Evolutionary conservation across 805 yeast genomes (phyloP), one percentile per base, ranked within the genome.

Genomic region (Scheffersomyces spartinae): DNA sequence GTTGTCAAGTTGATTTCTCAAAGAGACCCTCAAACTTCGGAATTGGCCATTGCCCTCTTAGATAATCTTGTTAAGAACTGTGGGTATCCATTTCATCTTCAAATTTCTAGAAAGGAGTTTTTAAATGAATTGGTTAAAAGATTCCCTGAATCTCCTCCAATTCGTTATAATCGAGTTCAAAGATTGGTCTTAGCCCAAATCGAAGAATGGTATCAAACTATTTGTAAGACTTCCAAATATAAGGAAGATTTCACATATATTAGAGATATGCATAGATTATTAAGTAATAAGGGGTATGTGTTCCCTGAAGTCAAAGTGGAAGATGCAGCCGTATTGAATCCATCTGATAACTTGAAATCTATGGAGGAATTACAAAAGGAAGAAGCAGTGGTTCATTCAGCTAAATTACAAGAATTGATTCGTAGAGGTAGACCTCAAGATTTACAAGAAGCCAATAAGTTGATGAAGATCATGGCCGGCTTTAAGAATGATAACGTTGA

Each of bases 401-500:
- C 98, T 10, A 91, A 91, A 55, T 68, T 91, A 36, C 98, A 91
- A 55, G 98, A 91, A 52, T 66, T 91, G 34, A 81, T 91, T 34
- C 75, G 97, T 55, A 70, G 96, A 42, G 98, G 97, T 21, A 79
- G 82, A 49, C 97, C 98, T 5, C 81, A 77, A 35, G 99, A 91
- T 55, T 68, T 91, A 45, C 82, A 78, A 41, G 98, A 91, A 52
- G 99, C 99, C 22, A 91, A 91, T 52, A 83, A 81, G 40, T 67
- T 91, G 51, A 91, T 91, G 98, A 85, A 88, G 49, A 74, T 91
- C 39, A 85, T 91, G 95, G 94, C 97, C 4, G 99, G 99, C 5
- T 91, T 84, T 61, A 81, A 81, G 49, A 84, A 81, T 42, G 95
- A 85, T 47, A 71, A 74, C 33, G 59, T 68, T 11, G 71, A 72